Evolutionary conservation across 306 rosid species (phyloP), one percentile per base, ranked within the genome.

Genomic region (Prunus mongolica): DNA sequence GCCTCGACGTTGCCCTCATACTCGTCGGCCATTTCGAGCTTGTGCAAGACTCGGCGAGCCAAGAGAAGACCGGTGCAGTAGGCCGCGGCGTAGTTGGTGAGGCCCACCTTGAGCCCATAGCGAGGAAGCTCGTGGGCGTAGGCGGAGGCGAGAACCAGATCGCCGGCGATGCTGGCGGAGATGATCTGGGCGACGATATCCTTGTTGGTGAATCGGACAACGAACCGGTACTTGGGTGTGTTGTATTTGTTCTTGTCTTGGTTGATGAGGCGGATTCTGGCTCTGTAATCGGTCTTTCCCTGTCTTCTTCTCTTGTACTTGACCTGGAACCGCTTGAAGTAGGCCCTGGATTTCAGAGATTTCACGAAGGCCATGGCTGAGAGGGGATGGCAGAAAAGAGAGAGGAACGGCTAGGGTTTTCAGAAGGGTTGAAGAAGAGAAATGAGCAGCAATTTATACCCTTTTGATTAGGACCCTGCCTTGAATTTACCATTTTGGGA

Each of bases 201-300:
- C 49, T 91, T 91, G 81, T 91, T 91, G 56, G 91, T 87, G 66
- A 74, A 74, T 15, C 68, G 69, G 28, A 74, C 96, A 0, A 91
- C 98, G 52, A 90, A 86, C 0, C 98, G 91, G 52, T 87, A 94
- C 52, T 94, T 94, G 0, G 98, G 98, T 0, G 97, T 93, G 72
- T 93, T 93, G 72, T 91, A 93, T 62, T 91, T 93, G 79, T 93
- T 93, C 76, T 93, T 93, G 72, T 94, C 98, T 30, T 94, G 98
- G 19, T 94, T 94, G 20, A 94, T 93, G 56, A 93, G 72, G 15
- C 98, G 87, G 83, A 91, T 86, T 73, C 98, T 82, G 8, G 98
- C 98, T 0, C 98, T 80, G 72, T 94, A 94, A 64, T 94, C 98
- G 0, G 98, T 94, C 87, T 91, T 94, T 0, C 98, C 97, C 86